Evolutionary conservation across 345 rosid species (phyloP), one percentile per base, ranked within the genome.

Genomic region (Heritiera fomes): DNA sequence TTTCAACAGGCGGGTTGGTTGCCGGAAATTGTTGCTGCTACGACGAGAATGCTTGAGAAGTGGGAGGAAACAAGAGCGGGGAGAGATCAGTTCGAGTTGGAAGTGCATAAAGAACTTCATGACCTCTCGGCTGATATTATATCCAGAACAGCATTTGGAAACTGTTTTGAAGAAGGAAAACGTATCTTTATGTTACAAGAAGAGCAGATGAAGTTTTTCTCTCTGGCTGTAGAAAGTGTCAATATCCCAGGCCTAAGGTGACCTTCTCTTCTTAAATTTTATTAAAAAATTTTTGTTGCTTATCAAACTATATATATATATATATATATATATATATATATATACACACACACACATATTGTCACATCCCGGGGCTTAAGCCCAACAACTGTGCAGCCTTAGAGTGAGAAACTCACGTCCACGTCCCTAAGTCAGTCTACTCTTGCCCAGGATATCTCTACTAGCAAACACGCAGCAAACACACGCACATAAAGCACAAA

Each of bases 141-240:
- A 47, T 93, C 99, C 43, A 87, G 92, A 82, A 92, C 94, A n/a
- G 94, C 94, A 74, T 93, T 93, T 73, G 99, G 97, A 43, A 92
- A 93, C 85, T 87, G 86, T 59, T 92, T 79, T 49, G 89, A 92
- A 78, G 91, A 93, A 86, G 98, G 99, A 61, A 90, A 88, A 68
- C 86, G 73, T 2, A 88, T 93, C 62, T 95, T 95, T 34, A 50
- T 81, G 63, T 71, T 95, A 49, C 98, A 95, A 69, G 97, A 95
- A 82, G 84, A 87, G 49, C 95, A 91, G 85, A 86, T 78, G 86
- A 84, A 81, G 75, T 92, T 93, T 18, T 84, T 88, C 77, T 84
- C 91, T 47, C 77, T 78, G 2, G 91, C 95, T 78, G 17, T 91
- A 1, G 80, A 86, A 87, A 91, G 87, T 47, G 77, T 93, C 75